These are phyloP conservation scores for Penicillium sp. DNA, from an alignment of 2,329 filamentous ascomycete genomes.

Conservation along the genomic window DNA sequence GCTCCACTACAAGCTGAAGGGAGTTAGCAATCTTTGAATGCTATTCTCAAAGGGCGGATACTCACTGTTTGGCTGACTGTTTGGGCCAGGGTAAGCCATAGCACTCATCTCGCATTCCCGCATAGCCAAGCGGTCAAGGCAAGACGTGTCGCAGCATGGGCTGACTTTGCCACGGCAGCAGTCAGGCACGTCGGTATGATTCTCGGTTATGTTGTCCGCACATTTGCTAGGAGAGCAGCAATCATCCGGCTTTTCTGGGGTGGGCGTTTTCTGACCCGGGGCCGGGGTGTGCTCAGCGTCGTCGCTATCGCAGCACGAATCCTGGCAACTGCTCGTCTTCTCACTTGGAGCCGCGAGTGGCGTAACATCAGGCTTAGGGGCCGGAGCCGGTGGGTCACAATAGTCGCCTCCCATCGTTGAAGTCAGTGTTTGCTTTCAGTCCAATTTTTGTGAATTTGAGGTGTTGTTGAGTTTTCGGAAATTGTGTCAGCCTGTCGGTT, in stretches of 20 bases:
- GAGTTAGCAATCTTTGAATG: conserved; percentile 2
- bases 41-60: conserved; percentile 1
- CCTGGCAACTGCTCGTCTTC: conserved; percentile 2
- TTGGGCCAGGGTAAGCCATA: neutral
- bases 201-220: conserved; percentile 1
- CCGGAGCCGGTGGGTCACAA: conserved; percentile 2
- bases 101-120: conserved; percentile 37
- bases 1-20: conserved; percentile 1
- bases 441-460: conserved; percentile 1
- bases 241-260: neutral
- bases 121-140: conserved; percentile 47
- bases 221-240: conserved; percentile 3
- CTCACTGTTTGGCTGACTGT: conserved; percentile 2
- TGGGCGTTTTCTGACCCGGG: neutral
- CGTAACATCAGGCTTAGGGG: conserved; percentile 1
- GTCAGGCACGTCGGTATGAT: conserved; percentile 6
- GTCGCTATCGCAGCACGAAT: conserved; percentile 7
- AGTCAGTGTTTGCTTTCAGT: conserved; percentile 2
- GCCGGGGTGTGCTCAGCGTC: neutral
- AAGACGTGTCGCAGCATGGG: conserved; percentile 47
- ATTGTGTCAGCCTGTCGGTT: neutral
- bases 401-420: conserved; percentile 3
- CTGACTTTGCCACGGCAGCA: conserved; percentile 46
- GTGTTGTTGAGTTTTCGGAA: neutral
- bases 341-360: conserved; percentile 1